Percentiles rank a stretch among this genome's conserved stretches.
Conservation (phyloP, 371 early-diverging fungal species). For the Mortierella sp. region DNA sequence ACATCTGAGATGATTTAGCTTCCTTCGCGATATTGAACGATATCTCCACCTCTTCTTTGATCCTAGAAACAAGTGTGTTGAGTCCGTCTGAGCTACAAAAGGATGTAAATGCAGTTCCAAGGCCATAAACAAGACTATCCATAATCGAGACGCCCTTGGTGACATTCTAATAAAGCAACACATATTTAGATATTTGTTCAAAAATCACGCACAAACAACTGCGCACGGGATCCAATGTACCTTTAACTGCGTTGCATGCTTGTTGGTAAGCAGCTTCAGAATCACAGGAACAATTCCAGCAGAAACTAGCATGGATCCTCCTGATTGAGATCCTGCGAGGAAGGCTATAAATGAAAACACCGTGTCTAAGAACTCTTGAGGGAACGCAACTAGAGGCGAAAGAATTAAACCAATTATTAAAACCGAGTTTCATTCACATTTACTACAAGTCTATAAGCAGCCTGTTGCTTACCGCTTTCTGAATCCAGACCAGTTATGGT, state of each 20-base stretch:
- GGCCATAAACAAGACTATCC: conserved; percentile 86
- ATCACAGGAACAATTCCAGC: conserved; percentile 90
- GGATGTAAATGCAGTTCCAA: conserved; percentile 78
- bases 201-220: background rate
- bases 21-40: conserved; percentile 58
- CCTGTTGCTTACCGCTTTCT: conserved; percentile 43
- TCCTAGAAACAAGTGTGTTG: conserved; percentile 77
- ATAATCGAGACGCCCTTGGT: conserved; percentile 81
- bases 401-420: background rate
- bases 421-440: background rate
- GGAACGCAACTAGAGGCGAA: conserved; percentile 54
- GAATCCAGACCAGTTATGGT: conserved; percentile 66
- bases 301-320: conserved; percentile 91
- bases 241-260: conserved; percentile 67
- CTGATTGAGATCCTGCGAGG: conserved; percentile 81
- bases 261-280: conserved; percentile 69
- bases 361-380: conserved; percentile 87
- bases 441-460: background rate
- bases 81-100: conserved; percentile 90
- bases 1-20: conserved; percentile 40
- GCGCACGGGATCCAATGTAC: conserved; percentile 45
- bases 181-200: background rate
- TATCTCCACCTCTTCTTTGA: conserved; percentile 75
- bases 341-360: conserved; percentile 81
- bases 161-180: conserved; percentile 60